Evolutionary conservation across 331 rosid species (phyloP).

Genomic region (Malus hybrid): DNA sequence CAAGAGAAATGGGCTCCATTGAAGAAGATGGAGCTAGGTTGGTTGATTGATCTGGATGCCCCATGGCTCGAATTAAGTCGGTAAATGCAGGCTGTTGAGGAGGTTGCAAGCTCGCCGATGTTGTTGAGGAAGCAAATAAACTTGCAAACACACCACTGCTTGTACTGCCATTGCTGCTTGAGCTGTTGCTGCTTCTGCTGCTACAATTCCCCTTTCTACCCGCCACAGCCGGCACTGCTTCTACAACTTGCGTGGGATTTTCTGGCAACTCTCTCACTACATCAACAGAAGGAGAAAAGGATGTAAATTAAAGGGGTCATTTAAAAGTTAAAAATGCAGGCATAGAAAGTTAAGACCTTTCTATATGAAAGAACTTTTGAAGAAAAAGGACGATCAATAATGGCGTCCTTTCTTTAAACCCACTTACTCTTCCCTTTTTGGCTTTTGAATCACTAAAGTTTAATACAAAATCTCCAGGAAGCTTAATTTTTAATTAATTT

Average conservation of each 20-base stretch:
- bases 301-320: slow-evolving; percentile 26
- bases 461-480: slow-evolving; percentile 14
- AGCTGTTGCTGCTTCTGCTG: slow-evolving; percentile 31
- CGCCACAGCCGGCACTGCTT: slow-evolving; percentile 38
- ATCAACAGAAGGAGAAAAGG: slow-evolving; percentile 6
- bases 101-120: slow-evolving; percentile 52
- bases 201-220: slow-evolving; percentile 34
- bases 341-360: slow-evolving; percentile 32
- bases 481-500: slow-evolving; percentile 30
- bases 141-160: slow-evolving; percentile 76
- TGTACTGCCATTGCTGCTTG: slow-evolving; percentile 53
- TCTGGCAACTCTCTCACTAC: slow-evolving; percentile 39
- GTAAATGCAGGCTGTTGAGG: slow-evolving; percentile 57
- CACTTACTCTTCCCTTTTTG: slow-evolving; percentile 37
- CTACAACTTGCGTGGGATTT: slow-evolving; percentile 36
- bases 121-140: slow-evolving; percentile 73
- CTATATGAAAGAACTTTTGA: slow-evolving; percentile 32
- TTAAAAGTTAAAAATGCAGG: background rate
- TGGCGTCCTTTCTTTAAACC: slow-evolving; percentile 42
- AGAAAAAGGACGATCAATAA: slow-evolving; percentile 37
- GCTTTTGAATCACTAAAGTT: slow-evolving; percentile 52
- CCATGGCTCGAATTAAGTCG: slow-evolving; percentile 59
- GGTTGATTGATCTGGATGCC: slow-evolving; percentile 34
- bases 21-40: slow-evolving; percentile 51
- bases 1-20: slow-evolving; percentile 67